These are phyloP conservation scores for Cystobasidium sp. DNA, from an alignment of 1,284 basidiomycete genomes.

Conservation along the genomic window DNA sequence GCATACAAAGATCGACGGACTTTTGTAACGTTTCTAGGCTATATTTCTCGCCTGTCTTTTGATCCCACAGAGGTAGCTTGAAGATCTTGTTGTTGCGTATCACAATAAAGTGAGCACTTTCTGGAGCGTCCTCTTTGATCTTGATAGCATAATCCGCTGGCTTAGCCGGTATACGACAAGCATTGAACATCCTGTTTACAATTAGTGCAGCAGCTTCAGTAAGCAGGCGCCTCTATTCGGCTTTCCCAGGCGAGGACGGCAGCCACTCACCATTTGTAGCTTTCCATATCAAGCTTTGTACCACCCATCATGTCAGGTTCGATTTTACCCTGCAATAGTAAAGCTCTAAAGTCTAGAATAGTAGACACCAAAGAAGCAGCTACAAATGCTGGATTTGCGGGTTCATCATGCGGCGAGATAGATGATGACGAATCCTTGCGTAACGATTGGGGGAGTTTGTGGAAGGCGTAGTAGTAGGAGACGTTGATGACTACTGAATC, in stretches of 20 bases:
- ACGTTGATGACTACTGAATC: slow-evolving; percentile 53
- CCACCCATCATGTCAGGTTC: slow-evolving; percentile 75
- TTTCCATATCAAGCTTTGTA: slow-evolving; percentile 81
- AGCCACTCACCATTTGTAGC: slow-evolving; percentile 66
- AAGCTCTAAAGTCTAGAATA: slow-evolving; percentile 72
- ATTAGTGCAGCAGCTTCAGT: background rate
- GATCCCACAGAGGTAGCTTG: slow-evolving; percentile 68
- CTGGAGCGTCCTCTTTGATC: slow-evolving; percentile 67
- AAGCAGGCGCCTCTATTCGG: background rate
- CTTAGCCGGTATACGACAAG: slow-evolving; percentile 77
- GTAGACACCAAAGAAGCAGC: slow-evolving; percentile 74
- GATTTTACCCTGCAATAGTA: slow-evolving; percentile 69
- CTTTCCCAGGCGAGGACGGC: background rate
- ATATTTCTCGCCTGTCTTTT: slow-evolving; percentile 60
- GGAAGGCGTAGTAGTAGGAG: slow-evolving; percentile 49
- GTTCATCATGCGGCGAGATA: slow-evolving; percentile 20
- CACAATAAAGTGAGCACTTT: slow-evolving; percentile 76
- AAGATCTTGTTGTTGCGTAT: slow-evolving; percentile 77
- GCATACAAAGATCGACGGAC: slow-evolving; percentile 58
- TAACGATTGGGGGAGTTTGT: slow-evolving; percentile 50
- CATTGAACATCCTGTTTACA: slow-evolving; percentile 81
- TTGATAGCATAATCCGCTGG: slow-evolving; percentile 77
- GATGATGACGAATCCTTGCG: background rate
- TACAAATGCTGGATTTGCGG: slow-evolving; percentile 64
- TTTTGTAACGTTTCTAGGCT: slow-evolving; percentile 71